A percentile compares a stretch with the other conserved stretches of the same genome.
Evolutionary conservation across 257 asterid genomes (phyloP).

Genomic region (Perilla frutescens): DNA sequence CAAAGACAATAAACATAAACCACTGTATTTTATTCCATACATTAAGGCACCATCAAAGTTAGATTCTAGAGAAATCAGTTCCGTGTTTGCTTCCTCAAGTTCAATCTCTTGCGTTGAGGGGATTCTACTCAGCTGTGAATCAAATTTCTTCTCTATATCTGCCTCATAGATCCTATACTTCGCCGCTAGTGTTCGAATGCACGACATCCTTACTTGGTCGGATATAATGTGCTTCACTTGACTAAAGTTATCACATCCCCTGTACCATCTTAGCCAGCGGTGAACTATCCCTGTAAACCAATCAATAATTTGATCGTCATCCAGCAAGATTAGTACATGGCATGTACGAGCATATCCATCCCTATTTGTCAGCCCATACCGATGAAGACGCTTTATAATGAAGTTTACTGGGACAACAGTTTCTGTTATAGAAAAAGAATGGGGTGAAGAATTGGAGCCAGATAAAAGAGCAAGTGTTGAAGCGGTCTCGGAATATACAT

Average conservation of each 20-base stretch:
- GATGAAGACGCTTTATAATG: conserved; percentile 66
- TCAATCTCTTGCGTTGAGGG: conserved; percentile 70
- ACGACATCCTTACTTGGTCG: conserved; percentile 72
- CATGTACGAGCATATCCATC: conserved; percentile 71
- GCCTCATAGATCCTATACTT: conserved; percentile 78
- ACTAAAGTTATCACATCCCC: conserved; percentile 62
- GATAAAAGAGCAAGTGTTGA: conserved; percentile 73
- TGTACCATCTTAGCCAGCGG: conserved; percentile 86
- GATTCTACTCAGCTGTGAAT: conserved; percentile 63
- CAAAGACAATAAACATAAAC: conserved; percentile 67
- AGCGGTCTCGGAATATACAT: conserved; percentile 73
- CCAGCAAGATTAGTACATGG: conserved; percentile 65
- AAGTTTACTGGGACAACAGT: conserved; percentile 63
- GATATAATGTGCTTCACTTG: conserved; percentile 70
- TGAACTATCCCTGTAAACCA: conserved; percentile 84
- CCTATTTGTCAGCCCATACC: conserved; percentile 74
- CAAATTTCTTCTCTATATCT: conserved; percentile 74
- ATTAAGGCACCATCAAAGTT: conserved; percentile 50
- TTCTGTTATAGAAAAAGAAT: conserved; percentile 45
- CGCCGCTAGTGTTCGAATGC: conserved; percentile 78
- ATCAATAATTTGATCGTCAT: conserved; percentile 67
- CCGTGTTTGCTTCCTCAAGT: conserved; percentile 54
- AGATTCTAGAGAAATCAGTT: conserved; percentile 38
- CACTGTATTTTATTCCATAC: conserved; percentile 69
- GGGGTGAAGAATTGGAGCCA: conserved; percentile 41